Evolutionary conservation across 2,329 filamentous ascomycete species (phyloP).

Genomic region (Saccharata proteae): DNA sequence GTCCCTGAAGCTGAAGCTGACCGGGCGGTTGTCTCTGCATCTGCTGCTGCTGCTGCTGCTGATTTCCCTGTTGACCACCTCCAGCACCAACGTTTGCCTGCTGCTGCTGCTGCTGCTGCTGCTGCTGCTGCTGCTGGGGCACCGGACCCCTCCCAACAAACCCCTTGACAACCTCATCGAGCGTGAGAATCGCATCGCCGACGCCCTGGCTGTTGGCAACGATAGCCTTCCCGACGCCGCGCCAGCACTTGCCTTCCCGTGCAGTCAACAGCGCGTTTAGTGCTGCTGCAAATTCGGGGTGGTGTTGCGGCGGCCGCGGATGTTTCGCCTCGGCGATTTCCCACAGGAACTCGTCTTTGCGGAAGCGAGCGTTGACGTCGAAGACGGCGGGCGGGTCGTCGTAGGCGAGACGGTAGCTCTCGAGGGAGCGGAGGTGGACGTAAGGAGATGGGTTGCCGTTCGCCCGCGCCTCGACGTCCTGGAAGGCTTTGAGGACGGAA

Average conservation of each 20-base stretch:
- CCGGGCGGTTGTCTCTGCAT: not conserved
- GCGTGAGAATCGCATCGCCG: conserved; percentile 20
- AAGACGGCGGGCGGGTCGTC: conserved; percentile 28
- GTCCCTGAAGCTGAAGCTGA: no score
- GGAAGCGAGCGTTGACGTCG: conserved; percentile 21
- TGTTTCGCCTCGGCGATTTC: conserved; percentile 22
- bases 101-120: not conserved
- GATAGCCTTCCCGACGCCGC: conserved; percentile 25
- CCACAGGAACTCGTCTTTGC: conserved; percentile 24
- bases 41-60: conserved; percentile 1
- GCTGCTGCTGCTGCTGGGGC: not conserved
- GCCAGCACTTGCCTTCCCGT: conserved; percentile 21
- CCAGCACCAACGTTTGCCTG: not conserved
- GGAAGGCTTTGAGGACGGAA: conserved; percentile 40
- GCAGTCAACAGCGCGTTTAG: conserved; percentile 22
- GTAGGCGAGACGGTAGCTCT: conserved; percentile 32
- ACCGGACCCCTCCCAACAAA: not conserved
- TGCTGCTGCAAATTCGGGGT: conserved; percentile 18
- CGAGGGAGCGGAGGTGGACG: conserved; percentile 34
- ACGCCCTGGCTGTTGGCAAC: conserved; percentile 25
- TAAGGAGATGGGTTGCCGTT: conserved; percentile 1
- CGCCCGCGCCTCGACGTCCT: conserved; percentile 2
- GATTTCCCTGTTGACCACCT: conserved; percentile 3
- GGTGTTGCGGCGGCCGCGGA: conserved; percentile 15
- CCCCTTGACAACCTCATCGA: conserved; percentile 24